Evolutionary conservation across 495 filamentous ascomycete genomes (phyloP), one percentile per base, ranked within the genome.

Genomic region (Neurospora sp.): DNA sequence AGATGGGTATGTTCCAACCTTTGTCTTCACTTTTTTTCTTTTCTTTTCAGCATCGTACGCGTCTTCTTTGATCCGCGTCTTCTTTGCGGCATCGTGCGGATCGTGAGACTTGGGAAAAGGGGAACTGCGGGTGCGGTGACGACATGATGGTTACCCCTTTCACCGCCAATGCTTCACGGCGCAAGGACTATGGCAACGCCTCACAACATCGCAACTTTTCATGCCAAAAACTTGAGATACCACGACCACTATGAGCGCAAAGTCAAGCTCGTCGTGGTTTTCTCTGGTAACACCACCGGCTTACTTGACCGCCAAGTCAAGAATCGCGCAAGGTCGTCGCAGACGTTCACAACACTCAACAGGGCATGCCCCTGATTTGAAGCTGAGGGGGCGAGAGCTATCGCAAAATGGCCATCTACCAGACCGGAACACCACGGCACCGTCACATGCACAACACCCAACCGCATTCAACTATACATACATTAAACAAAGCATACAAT

Each of bases 1-100:
- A 97, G 78, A 90, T 99, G 82, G 96, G 96, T 98, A 85, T 80
- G 92, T 88, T 70, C 38, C 40, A 42, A 39, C 69, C 48, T 70
- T 72, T 69, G 54, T 66, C 27, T 38, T 72, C 20, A 72, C 20
- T 72, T 72, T 74, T 74, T 31, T 75, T 42, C 73, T 42, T 71
- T 40, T 40, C 37, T 59, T 59, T 41, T 38, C 14, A 37, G 27
- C 12, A 70, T 38, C n/a, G 14, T 37, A 11, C 6, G 20, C 39
- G 35, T 62, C 40, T 69, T 66, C 12, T 39, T 72, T 71, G 10
- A n/a, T 11, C 16, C 23, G 44, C 69, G 44, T 44, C 12, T 69
- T 59, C 71, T 20, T 16, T 18, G 71, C 48, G 48, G 44, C 48
- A 11, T 66, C 27, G 5, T 35, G 27, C 54, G 54, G 54, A 66